Conservation (phyloP, 2,329 filamentous ascomycete genomes). For the Xylariaceae sp. region DNA sequence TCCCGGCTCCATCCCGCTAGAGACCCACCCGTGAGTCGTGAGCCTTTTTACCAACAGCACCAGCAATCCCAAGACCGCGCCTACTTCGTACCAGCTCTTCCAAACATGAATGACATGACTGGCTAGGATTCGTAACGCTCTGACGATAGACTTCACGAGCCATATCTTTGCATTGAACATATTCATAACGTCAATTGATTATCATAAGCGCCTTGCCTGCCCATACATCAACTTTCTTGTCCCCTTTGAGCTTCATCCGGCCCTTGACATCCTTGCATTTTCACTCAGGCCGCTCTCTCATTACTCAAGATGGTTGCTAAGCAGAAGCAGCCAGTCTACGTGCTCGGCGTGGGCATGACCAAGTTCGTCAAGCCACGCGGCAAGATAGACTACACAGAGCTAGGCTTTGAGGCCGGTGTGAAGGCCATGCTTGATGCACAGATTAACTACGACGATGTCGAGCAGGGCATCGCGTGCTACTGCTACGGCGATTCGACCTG, state of each 20-base stretch:
- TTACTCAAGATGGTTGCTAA: slow-evolving; percentile 43
- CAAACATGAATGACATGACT: too few relatives aligned
- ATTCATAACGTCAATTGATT: too few relatives aligned
- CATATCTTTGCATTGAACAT: too few relatives aligned
- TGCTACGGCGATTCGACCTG: slow-evolving; percentile 95
- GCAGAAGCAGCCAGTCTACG: slow-evolving; percentile 61
- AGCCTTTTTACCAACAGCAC: too few relatives aligned
- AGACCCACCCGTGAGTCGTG: too few relatives aligned
- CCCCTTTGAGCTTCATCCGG: not conserved
- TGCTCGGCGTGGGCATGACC: slow-evolving; percentile 97
- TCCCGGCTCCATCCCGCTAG: too few relatives aligned
- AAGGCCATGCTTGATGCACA: slow-evolving; percentile 82
- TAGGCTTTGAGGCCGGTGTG: slow-evolving; percentile 86
- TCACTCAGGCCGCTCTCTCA: not conserved
- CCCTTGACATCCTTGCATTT: not conserved
- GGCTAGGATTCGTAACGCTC: too few relatives aligned
- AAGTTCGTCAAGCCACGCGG: slow-evolving; percentile 97
- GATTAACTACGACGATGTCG: slow-evolving; percentile 94
- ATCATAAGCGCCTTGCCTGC: not conserved
- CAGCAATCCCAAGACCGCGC: too few relatives aligned
- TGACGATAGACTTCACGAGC: too few relatives aligned
- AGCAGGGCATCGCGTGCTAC: slow-evolving; percentile 94
- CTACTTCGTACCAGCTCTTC: too few relatives aligned
- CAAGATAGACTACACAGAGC: slow-evolving; percentile 90
- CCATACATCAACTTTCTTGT: not conserved